Evolutionary conservation across 495 filamentous ascomycete species (phyloP), one percentile per base, ranked within the genome.

Genomic region (Sordaria brevicollis): DNA sequence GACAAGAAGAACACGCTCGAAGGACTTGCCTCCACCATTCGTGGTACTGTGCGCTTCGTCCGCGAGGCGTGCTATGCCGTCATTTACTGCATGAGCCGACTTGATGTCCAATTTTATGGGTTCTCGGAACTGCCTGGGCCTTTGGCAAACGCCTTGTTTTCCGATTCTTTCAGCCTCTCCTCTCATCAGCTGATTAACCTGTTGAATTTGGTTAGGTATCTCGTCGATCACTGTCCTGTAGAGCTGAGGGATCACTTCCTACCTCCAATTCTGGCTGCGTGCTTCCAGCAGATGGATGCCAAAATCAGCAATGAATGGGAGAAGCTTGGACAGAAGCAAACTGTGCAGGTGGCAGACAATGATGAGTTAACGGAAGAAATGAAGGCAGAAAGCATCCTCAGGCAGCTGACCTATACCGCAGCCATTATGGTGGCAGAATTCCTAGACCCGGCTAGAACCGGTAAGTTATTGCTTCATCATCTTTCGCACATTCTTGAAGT

Each of bases 311-410:
- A 85, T 0, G 95, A 97, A 76, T 99, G 95, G 95, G 87, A 90
- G 69, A 88, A 87, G 72, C 86, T 90, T 31, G 85, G 84, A 8
- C 86, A 86, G 70, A 82, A 83, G 67, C 84, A 85, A 71, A 79
- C 79, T 15, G 79, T 86, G 5, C 78, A 81, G 25, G 83, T 88
- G 35, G 88, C 87, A 10, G 85, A 86, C 1, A 62, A 62, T 31
- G 88, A 90, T 19, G 88, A 89, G 54, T 82, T 99, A 38, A 90
- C 91, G 1, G 91, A 96, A 72, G 96, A 99, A 82, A 99, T 99
- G 95, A 97, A 96, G 80, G 90, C 92, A 21, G 95, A 99, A 77
- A 97, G 94, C 78, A 95, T 98, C 33, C 83, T 99, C 36, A 88
- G 95, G n/a, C 92, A 96, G 70, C 83, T 98, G 65, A 97, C 95